A percentile compares a stretch with the other conserved stretches of the same genome.
Evolutionary conservation across 176 grass and related monocot genomes (phyloP).

Genomic region (Raddia guianensis): DNA sequence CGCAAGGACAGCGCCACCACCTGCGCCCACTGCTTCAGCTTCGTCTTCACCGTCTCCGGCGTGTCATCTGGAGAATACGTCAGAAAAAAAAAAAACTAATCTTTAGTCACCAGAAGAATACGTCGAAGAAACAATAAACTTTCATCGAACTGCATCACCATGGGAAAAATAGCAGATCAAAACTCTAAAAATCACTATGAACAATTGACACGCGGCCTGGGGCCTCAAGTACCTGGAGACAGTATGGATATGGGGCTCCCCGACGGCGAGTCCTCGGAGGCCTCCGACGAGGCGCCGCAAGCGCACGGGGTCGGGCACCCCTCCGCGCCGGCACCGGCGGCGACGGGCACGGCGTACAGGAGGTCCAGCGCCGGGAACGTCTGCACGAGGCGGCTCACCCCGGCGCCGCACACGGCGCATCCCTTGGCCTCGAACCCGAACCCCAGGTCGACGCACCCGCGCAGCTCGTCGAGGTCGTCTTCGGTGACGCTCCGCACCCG

Average conservation of each 20-base stretch:
- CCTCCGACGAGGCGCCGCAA: constrained; percentile 51
- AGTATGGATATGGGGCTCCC: constrained; percentile 72
- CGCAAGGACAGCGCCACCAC: constrained; percentile 76
- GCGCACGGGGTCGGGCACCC: constrained; percentile 18
- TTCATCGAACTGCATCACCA: no score
- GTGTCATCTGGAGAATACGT: constrained; percentile 51
- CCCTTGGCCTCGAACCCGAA: constrained; percentile 62
- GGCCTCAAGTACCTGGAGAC: constrained; percentile 48
- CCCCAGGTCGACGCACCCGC: constrained; percentile 80
- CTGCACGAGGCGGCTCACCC: constrained; percentile 48
- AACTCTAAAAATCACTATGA: background rate
- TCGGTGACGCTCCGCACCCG: constrained; percentile 67
- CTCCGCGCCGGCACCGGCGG: background rate
- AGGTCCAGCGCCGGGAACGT: constrained; percentile 71
- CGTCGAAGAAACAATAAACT: background rate
- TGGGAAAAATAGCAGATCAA: background rate
- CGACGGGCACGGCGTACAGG: constrained; percentile 56
- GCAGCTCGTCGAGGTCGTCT: constrained; percentile 82
- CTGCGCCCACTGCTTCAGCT: constrained; percentile 90
- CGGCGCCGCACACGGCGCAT: constrained; percentile 50
- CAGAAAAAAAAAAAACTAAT: background rate
- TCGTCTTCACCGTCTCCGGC: constrained; percentile 77
- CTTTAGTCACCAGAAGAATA: constrained; percentile 48
- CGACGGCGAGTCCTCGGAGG: constrained; percentile 60
- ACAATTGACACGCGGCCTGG: background rate